These are phyloP conservation scores for Psidium friedrichsthalianum DNA, from an alignment of 345 rosid genomes.

Conservation along the genomic window DNA sequence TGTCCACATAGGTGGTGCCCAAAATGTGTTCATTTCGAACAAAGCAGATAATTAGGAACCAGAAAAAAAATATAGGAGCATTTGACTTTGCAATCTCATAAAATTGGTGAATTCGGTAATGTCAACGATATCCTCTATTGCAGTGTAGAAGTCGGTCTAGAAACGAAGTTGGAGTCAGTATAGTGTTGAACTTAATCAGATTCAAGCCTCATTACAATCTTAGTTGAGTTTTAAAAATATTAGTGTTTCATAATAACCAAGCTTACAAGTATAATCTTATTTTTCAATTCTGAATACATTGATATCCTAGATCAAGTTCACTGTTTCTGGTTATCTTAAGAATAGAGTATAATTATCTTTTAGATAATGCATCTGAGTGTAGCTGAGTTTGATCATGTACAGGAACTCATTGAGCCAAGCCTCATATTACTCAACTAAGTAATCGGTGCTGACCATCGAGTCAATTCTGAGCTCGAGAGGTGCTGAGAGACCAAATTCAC, in stretches of 20 bases:
- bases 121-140: neutral
- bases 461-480: neutral
- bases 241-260: neutral
- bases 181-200: neutral
- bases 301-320: neutral
- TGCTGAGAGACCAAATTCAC: neutral
- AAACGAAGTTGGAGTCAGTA: neutral
- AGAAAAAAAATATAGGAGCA: neutral
- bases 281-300: neutral
- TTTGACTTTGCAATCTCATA: neutral
- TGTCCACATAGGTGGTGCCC: neutral
- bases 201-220: neutral
- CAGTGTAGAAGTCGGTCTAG: neutral
- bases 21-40: neutral
- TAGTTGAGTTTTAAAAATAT: neutral
- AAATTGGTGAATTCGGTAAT: neutral
- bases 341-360: neutral
- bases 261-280: neutral
- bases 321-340: neutral
- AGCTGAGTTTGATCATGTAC: neutral
- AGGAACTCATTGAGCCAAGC: neutral
- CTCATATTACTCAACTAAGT: neutral
- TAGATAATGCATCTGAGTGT: neutral
- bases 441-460: neutral
- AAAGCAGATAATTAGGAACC: neutral